Evolutionary conservation across 164 flowering plant species (phyloP), one percentile per base, ranked within the genome.

Genomic region (Annona cherimola): DNA sequence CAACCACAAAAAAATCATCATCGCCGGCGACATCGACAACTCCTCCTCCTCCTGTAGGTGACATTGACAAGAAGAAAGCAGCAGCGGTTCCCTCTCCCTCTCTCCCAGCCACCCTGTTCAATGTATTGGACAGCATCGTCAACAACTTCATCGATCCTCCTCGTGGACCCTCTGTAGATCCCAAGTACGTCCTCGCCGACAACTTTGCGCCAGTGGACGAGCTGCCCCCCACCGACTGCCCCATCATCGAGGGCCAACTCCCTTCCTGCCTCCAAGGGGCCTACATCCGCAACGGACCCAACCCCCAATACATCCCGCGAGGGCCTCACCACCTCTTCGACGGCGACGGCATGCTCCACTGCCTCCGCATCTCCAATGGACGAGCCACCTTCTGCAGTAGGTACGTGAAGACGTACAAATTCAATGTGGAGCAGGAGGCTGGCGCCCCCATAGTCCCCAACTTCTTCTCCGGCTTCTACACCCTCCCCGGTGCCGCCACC

Each of bases 291-390:
- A 90, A 93, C 55, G 98, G 97, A 46, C 95, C 98, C 6, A 93
- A 93, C 74, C 91, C 96, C 0, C 93, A 87, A 65, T 83, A 76
- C 85, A 83, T 87, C 16, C 98, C 98, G 0, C 83, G 84, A 4
- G 98, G 94, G 2, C 93, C 97, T 9, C 85, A 89, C 84, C 97
- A 91, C 71, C 85, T 89, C 46, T 89, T 94, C 64, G 96, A 94
- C 66, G 97, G 97, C 1, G 97, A 94, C 45, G 98, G 97, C 43
- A 94, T 94, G 98, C 93, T 94, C 45, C 97, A 94, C 80, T 64
- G 83, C 61, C 70, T 91, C 18, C 78, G 77, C 18, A 84, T 91
- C 68, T 80, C 87, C 40, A 42, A 75, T 1, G 97, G 96, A 69
- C 72, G 73, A 5, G 89, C 96, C 71, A 84, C 84, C 5, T 76